Conservation (phyloP, 768 basidiomycete genomes). For the Russula sp. region DNA sequence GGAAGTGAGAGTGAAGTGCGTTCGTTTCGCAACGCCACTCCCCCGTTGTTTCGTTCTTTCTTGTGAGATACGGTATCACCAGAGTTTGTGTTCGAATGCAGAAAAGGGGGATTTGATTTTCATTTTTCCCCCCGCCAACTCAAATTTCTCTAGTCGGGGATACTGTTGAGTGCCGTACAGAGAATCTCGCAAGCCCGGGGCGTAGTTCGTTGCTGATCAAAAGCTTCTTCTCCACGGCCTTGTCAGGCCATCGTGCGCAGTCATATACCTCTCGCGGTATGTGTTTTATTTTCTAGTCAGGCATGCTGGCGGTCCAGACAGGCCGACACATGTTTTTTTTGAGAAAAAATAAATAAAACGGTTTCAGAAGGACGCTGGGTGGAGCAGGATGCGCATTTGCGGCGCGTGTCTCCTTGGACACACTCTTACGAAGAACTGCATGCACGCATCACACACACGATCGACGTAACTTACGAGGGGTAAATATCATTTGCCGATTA, state of each 20-base stretch:
- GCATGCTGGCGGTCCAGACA: neutral
- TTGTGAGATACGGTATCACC: neutral
- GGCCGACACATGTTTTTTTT: neutral
- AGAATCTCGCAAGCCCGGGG: neutral
- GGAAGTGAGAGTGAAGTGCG: neutral
- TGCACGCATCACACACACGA: no score
- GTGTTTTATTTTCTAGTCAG: no score
- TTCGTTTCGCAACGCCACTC: constrained; percentile 20
- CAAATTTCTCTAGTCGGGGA: neutral
- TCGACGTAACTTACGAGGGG: neutral
- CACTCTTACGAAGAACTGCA: neutral
- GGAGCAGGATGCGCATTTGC: constrained; percentile 3
- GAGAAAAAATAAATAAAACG: neutral
- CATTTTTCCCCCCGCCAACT: neutral
- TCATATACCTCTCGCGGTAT: neutral
- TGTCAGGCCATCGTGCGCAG: neutral
- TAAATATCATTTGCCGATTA: constrained; percentile 5
- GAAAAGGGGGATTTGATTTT: neutral
- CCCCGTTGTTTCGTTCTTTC: constrained; percentile 1
- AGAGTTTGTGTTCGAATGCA: neutral
- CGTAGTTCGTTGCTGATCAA: neutral
- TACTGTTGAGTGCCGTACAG: no score
- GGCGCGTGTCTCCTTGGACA: neutral
- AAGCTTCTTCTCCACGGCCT: neutral
- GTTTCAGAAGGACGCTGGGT: neutral